phyloP scores from a whole-genome alignment of 2,329 filamentous ascomycete genomes.

The Paraphaeosphaeria sporulosa region DNA sequence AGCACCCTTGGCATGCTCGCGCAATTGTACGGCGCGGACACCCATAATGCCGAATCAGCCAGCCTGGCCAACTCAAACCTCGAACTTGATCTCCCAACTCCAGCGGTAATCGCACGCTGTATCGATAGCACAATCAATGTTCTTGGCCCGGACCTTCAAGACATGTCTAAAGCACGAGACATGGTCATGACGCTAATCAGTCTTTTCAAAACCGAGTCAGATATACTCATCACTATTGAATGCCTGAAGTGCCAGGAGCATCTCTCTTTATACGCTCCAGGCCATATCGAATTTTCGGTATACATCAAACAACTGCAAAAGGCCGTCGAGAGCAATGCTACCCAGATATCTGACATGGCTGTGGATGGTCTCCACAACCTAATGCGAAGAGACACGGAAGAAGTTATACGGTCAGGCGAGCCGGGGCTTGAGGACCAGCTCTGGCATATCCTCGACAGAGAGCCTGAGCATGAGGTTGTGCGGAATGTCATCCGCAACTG shows the following conservation, averaged over 20 bases:
- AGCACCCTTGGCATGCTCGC: conserved; percentile 93
- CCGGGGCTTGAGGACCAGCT: conserved; percentile 86
- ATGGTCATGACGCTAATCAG: conserved; percentile 86
- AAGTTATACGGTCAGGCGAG: conserved; percentile 79
- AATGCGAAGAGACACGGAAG: conserved; percentile 89
- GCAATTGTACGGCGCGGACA: conserved; percentile 89
- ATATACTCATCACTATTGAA: conserved; percentile 74
- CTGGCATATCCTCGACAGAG: conserved; percentile 85
- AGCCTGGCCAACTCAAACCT: conserved; percentile 87
- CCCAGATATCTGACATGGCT: conserved; percentile 77
- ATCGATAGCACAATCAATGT: conserved; percentile 98
- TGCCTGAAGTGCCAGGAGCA: conserved; percentile 88
- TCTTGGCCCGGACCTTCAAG: conserved; percentile 91
- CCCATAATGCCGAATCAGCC: conserved; percentile 84
- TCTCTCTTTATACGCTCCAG: conserved; percentile 88
- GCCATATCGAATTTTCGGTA: conserved; percentile 80
- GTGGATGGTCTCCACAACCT: conserved; percentile 90
- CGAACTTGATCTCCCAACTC: conserved; percentile 83
- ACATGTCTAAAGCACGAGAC: conserved; percentile 88
- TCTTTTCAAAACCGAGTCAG: conserved; percentile 80
- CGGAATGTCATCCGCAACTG: conserved; percentile 89
- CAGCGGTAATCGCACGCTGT: conserved; percentile 83
- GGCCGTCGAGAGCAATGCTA: conserved; percentile 74
- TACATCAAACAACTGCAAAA: conserved; percentile 86
- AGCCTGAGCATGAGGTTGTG: conserved; percentile 79